Evolutionary conservation across 1,284 basidiomycete genomes (phyloP).

Genomic region (Cronartium quercuum): DNA sequence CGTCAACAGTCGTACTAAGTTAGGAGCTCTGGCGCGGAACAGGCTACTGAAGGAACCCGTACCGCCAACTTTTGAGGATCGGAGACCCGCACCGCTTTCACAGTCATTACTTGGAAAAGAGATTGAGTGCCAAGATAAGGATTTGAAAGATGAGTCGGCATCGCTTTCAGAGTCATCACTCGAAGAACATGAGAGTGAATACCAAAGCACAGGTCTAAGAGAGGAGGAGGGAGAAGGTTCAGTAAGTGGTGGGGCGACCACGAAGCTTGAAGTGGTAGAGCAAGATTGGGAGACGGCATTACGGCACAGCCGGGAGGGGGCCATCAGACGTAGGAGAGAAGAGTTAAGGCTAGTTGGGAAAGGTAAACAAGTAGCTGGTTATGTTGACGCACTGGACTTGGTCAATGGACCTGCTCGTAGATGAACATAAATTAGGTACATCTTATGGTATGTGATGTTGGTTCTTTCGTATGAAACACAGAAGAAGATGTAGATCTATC

Average conservation of each 20-base stretch:
- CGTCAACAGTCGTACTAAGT: not conserved
- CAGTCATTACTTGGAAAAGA: not conserved
- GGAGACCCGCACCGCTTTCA: too few relatives aligned
- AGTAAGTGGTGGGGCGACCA: not conserved
- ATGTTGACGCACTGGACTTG: not conserved
- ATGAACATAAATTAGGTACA: too few relatives aligned
- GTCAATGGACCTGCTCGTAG: not conserved
- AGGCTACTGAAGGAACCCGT: too few relatives aligned
- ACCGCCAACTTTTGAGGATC: too few relatives aligned
- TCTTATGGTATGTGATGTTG: too few relatives aligned
- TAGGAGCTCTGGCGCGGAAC: too few relatives aligned
- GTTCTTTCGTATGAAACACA: too few relatives aligned
- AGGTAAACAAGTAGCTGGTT: not conserved
- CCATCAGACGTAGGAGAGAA: constrained; percentile 21
- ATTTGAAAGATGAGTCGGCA: not conserved
- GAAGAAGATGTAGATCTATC: too few relatives aligned
- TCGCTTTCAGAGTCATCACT: not conserved
- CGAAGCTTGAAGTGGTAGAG: constrained; percentile 4
- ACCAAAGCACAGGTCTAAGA: not conserved
- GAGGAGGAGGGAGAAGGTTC: not conserved
- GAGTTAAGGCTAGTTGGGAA: not conserved
- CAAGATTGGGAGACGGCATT: constrained; percentile 25
- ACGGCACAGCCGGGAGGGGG: constrained; percentile 33
- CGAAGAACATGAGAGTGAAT: not conserved
- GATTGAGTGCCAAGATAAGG: not conserved